Base-by-base conservation (phyloP, 768 basidiomycete genomes). In the Chalciporus piperatus region DNA sequence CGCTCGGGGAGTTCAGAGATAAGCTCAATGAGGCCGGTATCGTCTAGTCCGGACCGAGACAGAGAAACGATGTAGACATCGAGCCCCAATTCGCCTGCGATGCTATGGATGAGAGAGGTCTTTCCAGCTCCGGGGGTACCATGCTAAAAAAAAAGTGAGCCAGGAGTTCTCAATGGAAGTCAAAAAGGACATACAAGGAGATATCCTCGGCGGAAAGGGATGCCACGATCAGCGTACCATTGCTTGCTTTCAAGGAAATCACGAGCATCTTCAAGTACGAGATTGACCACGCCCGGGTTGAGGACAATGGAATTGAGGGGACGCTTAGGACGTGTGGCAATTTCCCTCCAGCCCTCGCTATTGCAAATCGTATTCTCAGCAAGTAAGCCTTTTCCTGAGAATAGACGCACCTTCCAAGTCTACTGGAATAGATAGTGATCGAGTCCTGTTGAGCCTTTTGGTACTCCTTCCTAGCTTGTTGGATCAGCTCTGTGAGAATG, bases 181-280 rank as follows among this genome's bases (percentile, higher is more conserved):
- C 27, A 16, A 37, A 8, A 40, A 8, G 32, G 16, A 20, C 12
- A 65, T 71, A 77, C 74, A 19, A 89, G 74, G n/a, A 90, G 76
- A 62, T 88, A 89, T 12, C 90, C 89, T 12, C 89, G 76, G 17
- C 88, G 82, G 72, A 87, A 91, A 1, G 90, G 89, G 51, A 92
- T 90, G 0, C 88, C 89, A 46, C 89, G 81, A 11, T 81, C 80
- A 2, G 77, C 61, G 56, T 92, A 92, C 90, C 90, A 92, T 17
- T 69, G 50, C 58, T 83, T 86, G 57, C 82, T 86, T 10, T 66
- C 64, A 47, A 91, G 68, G 58, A 92, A 92, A 58, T 90, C 87
- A 7, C 70, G 71, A 9, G 85, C 85, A 60, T 92, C 90, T 3
- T 81, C 74, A 9, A 90, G 62, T 1, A 92, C 67, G 20, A 80